Conservation (phyloP, 2,329 filamentous ascomycete species). For the Arthrobotrys conoides region DNA sequence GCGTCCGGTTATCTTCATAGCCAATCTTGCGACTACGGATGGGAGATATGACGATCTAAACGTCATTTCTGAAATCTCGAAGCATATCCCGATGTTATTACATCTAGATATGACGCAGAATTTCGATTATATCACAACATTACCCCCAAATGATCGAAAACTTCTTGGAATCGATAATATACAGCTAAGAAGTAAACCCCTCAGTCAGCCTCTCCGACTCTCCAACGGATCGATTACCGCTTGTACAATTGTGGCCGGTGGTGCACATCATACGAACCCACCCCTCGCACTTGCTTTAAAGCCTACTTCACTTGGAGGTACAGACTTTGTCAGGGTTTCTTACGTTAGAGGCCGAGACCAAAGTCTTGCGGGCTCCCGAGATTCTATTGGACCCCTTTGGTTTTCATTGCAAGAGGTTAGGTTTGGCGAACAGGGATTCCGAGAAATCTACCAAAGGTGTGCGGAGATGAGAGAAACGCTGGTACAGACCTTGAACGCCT, state of each 20-base stretch:
- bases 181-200: background rate
- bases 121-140: conserved; percentile 44
- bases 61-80: conserved; percentile 29
- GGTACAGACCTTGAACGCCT: background rate
- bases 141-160: too few species aligned
- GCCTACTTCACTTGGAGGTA: conserved; percentile 23
- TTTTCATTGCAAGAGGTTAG: conserved; percentile 43
- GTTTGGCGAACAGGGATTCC: conserved; percentile 34
- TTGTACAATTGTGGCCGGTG: conserved; percentile 36
- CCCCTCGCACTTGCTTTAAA: conserved; percentile 19
- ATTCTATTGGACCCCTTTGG: conserved; percentile 32
- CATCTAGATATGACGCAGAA: conserved; percentile 46
- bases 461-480: background rate
- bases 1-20: conserved; percentile 44
- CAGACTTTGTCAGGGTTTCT: conserved; percentile 6
- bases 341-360: conserved; percentile 32
- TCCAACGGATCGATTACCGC: conserved; percentile 2
- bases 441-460: conserved; percentile 15
- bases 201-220: background rate
- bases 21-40: conserved; percentile 12
- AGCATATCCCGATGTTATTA: conserved; percentile 21
- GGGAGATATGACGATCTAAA: conserved; percentile 29
- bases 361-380: conserved; percentile 38
- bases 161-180: conserved; percentile 12
- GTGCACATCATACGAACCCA: conserved; percentile 28